Evolutionary conservation across 805 yeast genomes (phyloP), one percentile per base, ranked within the genome.

Genomic region (Teunomyces aglyptinius): DNA sequence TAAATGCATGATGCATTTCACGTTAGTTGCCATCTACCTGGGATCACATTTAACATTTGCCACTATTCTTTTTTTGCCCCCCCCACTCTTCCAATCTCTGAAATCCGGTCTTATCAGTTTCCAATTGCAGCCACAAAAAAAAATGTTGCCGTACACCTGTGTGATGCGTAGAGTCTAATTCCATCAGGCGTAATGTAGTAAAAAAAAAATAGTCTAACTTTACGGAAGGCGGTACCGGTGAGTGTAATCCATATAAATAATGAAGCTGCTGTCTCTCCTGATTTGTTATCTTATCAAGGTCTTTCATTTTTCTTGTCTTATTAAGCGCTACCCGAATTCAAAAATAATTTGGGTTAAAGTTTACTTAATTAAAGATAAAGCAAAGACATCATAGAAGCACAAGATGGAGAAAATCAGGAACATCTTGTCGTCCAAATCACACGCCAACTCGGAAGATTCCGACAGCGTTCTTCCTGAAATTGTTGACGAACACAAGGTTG

Each of bases 91-190:
- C 19, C 16, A 18, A 36, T 36, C 15, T 22, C n/a, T 22, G 39
- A 36, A 36, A 19, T 36, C 28, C 39, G 28, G 39, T 8, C 39
- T 36, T 36, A 36, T 36, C 39, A 20, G 10, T 20, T 36, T 20
- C 39, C 39, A 36, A 36, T 36, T 36, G 39, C 39, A 36, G 39
- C 39, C 39, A 19, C 39, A 12, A 36, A 31, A 13, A 31, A 31
- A 31, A 31, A 31, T 5, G 27, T 26, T 12, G 24, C 39, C 27
- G 39, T 26, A 36, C 15, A 15, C n/a, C 22, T 13, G 11, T 33
- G 13, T 20, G 28, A 13, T 36, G 39, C 24, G 22, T 36, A 24
- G 15, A 22, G 39, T 6, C 18, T 12, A 36, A 36, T 36, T 13
- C n/a, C n/a, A 36, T 38, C 32, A 16, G 32, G 31, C 20, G 28